A percentile compares a stretch with the other conserved stretches of the same genome.
Evolutionary conservation across 192 early-diverging fungal species (phyloP).

Genomic region (Umbelopsis isabellina): DNA sequence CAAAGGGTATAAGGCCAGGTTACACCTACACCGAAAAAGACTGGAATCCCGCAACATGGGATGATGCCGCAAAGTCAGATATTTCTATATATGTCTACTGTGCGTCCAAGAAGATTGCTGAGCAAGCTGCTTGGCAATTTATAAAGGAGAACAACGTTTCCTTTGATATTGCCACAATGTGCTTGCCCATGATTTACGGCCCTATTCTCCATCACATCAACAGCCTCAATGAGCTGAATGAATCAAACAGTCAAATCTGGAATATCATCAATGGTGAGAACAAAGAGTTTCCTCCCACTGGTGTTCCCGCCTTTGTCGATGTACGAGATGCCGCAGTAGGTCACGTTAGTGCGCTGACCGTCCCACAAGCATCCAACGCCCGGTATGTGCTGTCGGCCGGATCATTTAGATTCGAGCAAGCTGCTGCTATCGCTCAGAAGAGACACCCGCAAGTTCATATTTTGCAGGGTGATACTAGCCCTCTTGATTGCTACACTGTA

Average conservation of each 20-base stretch:
- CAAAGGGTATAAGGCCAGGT: slow-evolving; percentile 2
- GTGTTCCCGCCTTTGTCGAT: slow-evolving; percentile 9
- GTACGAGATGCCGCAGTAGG: neutral
- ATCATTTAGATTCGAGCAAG: neutral
- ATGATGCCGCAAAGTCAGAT: neutral
- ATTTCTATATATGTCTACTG: neutral
- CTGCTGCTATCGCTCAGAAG: neutral
- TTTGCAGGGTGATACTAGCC: neutral
- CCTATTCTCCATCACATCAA: neutral
- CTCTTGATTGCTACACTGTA: slow-evolving; percentile 5
- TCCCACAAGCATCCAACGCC: neutral
- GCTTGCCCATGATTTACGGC: slow-evolving; percentile 3
- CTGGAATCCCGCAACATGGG: slow-evolving; percentile 14
- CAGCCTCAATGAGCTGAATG: neutral
- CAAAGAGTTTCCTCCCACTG: neutral
- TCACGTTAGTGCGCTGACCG: neutral
- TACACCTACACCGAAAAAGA: slow-evolving; percentile 22
- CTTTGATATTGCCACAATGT: slow-evolving; percentile 8
- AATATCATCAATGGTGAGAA: neutral
- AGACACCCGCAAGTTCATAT: neutral
- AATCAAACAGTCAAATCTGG: neutral
- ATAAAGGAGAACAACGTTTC: neutral
- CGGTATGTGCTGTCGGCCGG: neutral
- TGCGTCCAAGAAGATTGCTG: slow-evolving; percentile 11
- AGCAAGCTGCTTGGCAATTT: neutral